Percentiles rank a stretch among this genome's conserved stretches.
These are phyloP conservation scores for Isoetes engelmannii DNA, from an alignment of 83 land plant species.

Conservation along the genomic window DNA sequence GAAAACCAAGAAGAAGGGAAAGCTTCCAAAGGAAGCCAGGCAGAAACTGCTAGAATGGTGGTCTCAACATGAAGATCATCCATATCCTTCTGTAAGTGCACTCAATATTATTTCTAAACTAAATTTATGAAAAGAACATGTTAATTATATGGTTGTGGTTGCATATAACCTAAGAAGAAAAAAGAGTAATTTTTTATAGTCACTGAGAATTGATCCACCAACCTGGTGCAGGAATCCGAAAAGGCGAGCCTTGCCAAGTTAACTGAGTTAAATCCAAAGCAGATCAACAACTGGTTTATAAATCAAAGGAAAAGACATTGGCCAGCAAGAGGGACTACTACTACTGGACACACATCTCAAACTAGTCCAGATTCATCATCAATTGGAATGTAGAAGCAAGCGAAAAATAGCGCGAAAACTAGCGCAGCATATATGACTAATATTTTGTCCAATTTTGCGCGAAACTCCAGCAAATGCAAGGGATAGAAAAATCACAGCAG, in stretches of 20 bases:
- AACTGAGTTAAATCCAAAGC: slow-evolving; percentile 54
- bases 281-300: slow-evolving; percentile 72
- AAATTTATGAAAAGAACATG: too few species aligned
- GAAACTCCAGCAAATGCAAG: too few species aligned
- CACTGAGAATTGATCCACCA: neutral
- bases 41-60: slow-evolving; percentile 10
- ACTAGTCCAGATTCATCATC: too few species aligned
- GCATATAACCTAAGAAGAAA: too few species aligned
- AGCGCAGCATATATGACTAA: too few species aligned
- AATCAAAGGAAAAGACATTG: slow-evolving; percentile 73
- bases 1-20: slow-evolving; percentile 9
- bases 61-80: neutral
- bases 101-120: neutral
- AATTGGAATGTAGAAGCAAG: too few species aligned
- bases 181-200: neutral
- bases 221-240: slow-evolving; percentile 53
- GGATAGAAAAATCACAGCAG: too few species aligned
- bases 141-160: too few species aligned
- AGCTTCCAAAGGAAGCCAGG: slow-evolving; percentile 10
- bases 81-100: slow-evolving; percentile 1
- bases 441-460: too few species aligned
- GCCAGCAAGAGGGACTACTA: neutral
- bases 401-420: too few species aligned
- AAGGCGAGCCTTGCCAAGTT: slow-evolving; percentile 56
- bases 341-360: too few species aligned